Evolutionary conservation across 495 filamentous ascomycete species (phyloP), one percentile per base, ranked within the genome.

Genomic region (Aspergillus leporis): DNA sequence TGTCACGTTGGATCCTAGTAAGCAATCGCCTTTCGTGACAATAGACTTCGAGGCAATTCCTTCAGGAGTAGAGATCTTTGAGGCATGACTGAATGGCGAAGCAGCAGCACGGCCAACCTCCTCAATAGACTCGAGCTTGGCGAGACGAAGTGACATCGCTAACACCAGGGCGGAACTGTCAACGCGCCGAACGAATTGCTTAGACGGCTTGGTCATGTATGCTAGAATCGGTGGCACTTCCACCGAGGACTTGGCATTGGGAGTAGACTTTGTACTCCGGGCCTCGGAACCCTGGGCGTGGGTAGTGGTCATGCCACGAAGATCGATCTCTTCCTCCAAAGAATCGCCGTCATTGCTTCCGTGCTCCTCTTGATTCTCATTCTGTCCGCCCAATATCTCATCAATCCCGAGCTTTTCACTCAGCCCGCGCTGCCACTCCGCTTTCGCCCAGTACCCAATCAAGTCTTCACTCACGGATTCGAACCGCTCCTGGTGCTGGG

Each of bases 401-500:
- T 79, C 73, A 23, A 98, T 73, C 2, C 85, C 83, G 7, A 98
- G 80, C 72, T 96, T 98, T 18, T 86, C 82, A 2, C 81, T 83
- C 0, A 97, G 76, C 0, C 91, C 89, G 18, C 83, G 77, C 72
- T 97, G 93, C 95, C 94, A 99, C 40, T 82, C 85, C 0, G 92
- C 82, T 69, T 98, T 98, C 10, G 92, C 92, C 93, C 92, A 96
- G 87, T 88, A 96, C 12, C 93, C 94, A 18, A 99, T 72, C 19
- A 97, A 82, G 64, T 98, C 95, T 74, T 99, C 94, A 52, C 89
- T 88, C 54, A 99, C 84, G 41, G 85, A 93, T 53, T 96, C 89
- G 46, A 98, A 82, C 19, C 79, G 84, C 18, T 93, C 88, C 61
- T 98, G 93, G 25, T 76, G 77, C 51, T 79, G 80, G 25, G 93